Evolutionary conservation across 2,329 filamentous ascomycete genomes (phyloP).

Genomic region (Phaeosphaeriaceae sp.): DNA sequence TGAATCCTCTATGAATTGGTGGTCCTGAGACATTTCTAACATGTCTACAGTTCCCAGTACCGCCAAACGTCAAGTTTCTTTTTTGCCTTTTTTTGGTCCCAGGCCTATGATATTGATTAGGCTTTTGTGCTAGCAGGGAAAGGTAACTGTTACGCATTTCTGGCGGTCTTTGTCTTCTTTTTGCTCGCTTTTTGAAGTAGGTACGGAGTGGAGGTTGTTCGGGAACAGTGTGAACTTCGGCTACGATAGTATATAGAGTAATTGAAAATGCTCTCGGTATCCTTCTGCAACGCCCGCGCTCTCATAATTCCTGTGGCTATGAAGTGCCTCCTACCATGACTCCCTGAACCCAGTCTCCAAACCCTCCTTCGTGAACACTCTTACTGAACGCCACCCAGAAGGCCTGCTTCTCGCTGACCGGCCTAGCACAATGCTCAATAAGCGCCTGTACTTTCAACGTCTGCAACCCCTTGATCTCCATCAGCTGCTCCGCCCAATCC

Average conservation of each 20-base stretch:
- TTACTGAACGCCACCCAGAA: slow-evolving; percentile 67
- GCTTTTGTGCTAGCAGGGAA: too few relatives aligned
- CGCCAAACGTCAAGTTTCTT: slow-evolving; percentile 32
- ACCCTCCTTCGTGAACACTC: slow-evolving; percentile 62
- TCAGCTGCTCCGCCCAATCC: slow-evolving; percentile 65
- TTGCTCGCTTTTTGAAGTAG: not conserved
- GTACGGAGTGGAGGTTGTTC: too few relatives aligned
- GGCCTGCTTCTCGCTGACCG: slow-evolving; percentile 62
- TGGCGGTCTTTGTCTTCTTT: not conserved
- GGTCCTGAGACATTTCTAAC: slow-evolving; percentile 31
- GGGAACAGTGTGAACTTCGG: not conserved
- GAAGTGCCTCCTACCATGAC: slow-evolving; percentile 39
- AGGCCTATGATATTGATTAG: too few relatives aligned
- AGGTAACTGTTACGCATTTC: not conserved
- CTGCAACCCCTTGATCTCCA: slow-evolving; percentile 57
- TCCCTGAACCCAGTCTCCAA: slow-evolving; percentile 60
- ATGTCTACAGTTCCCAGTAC: slow-evolving; percentile 41
- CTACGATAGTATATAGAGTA: not conserved
- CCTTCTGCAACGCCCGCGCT: not conserved
- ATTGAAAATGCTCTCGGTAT: not conserved
- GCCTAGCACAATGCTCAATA: slow-evolving; percentile 61
- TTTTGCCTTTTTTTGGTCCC: slow-evolving; percentile 15
- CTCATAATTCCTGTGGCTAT: not conserved
- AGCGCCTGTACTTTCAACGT: slow-evolving; percentile 61
- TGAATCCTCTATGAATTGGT: slow-evolving; percentile 15